Base-by-base conservation (phyloP, 2,329 filamentous ascomycete genomes). In the Coniochaeta sp. region DNA sequence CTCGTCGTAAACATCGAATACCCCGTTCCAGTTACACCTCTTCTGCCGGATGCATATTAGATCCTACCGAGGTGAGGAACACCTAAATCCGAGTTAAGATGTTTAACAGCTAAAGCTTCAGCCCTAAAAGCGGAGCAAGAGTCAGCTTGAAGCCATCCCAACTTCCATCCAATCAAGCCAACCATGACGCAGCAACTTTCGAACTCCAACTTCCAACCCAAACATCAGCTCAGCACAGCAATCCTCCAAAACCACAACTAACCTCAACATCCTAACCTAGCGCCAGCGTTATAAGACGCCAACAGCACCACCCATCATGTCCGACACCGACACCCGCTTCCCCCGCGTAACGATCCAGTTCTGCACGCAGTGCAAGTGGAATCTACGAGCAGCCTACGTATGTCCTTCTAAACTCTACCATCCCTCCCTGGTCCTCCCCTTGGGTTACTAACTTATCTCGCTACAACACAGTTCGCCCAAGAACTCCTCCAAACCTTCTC, bases 331-430 rank as follows among this genome's bases (percentile, higher is more conserved):
- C 45, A 60, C 68, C 50, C 67, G 69, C 24, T 72, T 88, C 10
- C 91, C 91, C 3, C 82, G 90, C 45, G 78, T 96, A 50, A 85
- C 85, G n/a, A 96, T 96, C 63, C 82, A 86, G 59, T 96, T 89
- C 72, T 96, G 91, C 72, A 96, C 89, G 0, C 90, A 96, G 71
- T 96, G 91, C 70, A 88, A 89, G 72, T 95, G 91, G 90, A 89
- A 94, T 81, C 72, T 95, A 10, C 75, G 90, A 54, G 89, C 90
- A 31, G 88, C 89, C 59, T 95, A 94, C 69, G 89, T 92, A 79
- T 60, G 79, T 69, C 46, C 40, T n/a, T n/a, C n/a, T n/a, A n/a
- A n/a, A n/a, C n/a, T n/a, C 14, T 22, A 42, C 7, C 38, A 48
- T 30, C 38, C 50, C 35, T 35, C 40, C 20, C 16, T 9, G 27